Percentiles rank a stretch among this genome's conserved stretches.
phyloP scores from a whole-genome alignment of 2,329 filamentous ascomycete species.

The Cladobotryum mycophilum region DNA sequence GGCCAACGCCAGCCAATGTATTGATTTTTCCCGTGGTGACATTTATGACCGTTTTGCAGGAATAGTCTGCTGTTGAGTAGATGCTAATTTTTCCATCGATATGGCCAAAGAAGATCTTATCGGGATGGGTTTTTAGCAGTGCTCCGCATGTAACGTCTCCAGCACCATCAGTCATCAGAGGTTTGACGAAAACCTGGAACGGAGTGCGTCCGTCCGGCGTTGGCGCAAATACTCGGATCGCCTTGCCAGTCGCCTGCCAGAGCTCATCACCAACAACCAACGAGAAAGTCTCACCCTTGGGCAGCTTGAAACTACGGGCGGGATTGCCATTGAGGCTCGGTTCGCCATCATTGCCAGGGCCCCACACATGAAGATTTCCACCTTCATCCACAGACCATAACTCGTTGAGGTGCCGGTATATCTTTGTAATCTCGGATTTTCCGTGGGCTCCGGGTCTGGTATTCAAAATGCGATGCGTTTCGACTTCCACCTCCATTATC shows the following conservation, averaged over 20 bases:
- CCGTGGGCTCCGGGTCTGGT: slow-evolving; percentile 68
- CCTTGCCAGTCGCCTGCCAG: slow-evolving; percentile 84
- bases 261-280: slow-evolving; percentile 78
- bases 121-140: slow-evolving; percentile 64
- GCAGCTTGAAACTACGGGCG: slow-evolving; percentile 66
- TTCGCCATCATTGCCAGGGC: slow-evolving; percentile 61
- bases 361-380: slow-evolving; percentile 83
- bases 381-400: slow-evolving; percentile 93
- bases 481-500: slow-evolving; percentile 80
- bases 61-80: slow-evolving; percentile 73
- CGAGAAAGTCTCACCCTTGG: slow-evolving; percentile 79
- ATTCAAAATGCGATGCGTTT: slow-evolving; percentile 61
- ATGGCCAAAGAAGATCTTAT: slow-evolving; percentile 84
- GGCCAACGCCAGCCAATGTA: slow-evolving; percentile 71
- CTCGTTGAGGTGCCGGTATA: slow-evolving; percentile 79
- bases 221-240: slow-evolving; percentile 77
- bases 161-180: slow-evolving; percentile 63
- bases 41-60: slow-evolving; percentile 73
- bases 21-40: slow-evolving; percentile 96
- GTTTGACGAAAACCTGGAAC: slow-evolving; percentile 68
- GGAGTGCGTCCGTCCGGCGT: slow-evolving; percentile 59
- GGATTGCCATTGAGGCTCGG: slow-evolving; percentile 71
- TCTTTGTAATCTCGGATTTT: slow-evolving; percentile 72
- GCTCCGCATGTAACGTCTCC: slow-evolving; percentile 86
- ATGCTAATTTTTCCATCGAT: slow-evolving; percentile 89